Conservation (phyloP, 352 stramenopile genomes). For the Globisporangium perplexum region DNA sequence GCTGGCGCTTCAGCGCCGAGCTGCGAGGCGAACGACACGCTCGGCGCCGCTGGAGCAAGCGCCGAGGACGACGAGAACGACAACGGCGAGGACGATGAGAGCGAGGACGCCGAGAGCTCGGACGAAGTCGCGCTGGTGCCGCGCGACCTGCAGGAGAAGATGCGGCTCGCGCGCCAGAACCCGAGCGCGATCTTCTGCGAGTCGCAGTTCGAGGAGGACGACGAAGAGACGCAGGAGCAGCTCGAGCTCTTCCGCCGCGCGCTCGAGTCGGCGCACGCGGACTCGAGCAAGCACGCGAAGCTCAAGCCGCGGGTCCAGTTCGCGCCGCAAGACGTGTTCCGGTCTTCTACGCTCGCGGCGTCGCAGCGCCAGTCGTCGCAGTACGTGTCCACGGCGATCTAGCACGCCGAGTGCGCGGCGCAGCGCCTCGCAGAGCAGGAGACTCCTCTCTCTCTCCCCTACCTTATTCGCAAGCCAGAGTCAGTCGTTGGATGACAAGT, state of each 20-base stretch:
- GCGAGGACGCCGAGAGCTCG: conserved; percentile 1
- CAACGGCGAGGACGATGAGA: too few species aligned
- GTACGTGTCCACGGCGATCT: conserved; percentile 14
- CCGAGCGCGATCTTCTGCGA: conserved; percentile 76
- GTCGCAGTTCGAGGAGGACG: conserved; percentile 79
- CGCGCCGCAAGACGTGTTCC: conserved; percentile 66
- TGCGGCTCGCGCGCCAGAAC: conserved; percentile 60
- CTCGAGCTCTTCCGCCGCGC: conserved; percentile 74
- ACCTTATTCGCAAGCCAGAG: background rate
- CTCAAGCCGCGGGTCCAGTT: conserved; percentile 64
- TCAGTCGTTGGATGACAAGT: background rate
- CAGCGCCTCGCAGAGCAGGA: background rate
- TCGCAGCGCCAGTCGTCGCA: conserved; percentile 17
- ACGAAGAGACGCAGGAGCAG: conserved; percentile 69
- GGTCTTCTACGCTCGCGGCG: conserved; percentile 30
- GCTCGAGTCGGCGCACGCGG: conserved; percentile 65
- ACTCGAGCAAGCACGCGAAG: conserved; percentile 44
- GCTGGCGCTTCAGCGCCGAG: background rate
- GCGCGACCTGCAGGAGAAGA: conserved; percentile 49
- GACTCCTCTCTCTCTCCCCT: background rate
- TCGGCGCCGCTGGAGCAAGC: background rate
- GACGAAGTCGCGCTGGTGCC: conserved; percentile 7
- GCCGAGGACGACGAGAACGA: conserved; percentile 11
- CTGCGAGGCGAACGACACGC: background rate
- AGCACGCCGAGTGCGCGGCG: background rate